A percentile compares a stretch with the other conserved stretches of the same genome.
Evolutionary conservation across 495 filamentous ascomycete genomes (phyloP).

Genomic region (Xylaria curta): DNA sequence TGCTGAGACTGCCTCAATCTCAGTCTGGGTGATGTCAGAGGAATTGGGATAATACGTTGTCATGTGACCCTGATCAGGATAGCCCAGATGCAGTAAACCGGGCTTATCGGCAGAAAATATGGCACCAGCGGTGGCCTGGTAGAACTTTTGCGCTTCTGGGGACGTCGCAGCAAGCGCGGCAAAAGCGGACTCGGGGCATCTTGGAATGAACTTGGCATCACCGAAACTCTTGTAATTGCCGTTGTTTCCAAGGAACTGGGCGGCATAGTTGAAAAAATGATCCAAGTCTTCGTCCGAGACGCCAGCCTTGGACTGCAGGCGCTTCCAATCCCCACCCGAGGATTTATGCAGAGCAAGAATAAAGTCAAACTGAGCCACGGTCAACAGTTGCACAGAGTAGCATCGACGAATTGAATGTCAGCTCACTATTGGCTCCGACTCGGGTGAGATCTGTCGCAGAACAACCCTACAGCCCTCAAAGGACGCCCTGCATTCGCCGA

Average conservation of each 20-base stretch:
- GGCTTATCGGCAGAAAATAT: conserved; percentile 75
- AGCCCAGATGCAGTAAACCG: conserved; percentile 82
- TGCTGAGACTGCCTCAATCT: conserved; percentile 74
- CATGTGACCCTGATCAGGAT: conserved; percentile 80
- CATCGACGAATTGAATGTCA: neutral
- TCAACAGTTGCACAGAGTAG: conserved; percentile 25
- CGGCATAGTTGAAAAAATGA: conserved; percentile 84
- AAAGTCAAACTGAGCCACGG: conserved; percentile 68
- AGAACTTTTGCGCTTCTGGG: conserved; percentile 64
- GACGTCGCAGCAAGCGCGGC: conserved; percentile 72
- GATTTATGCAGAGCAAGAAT: conserved; percentile 78
- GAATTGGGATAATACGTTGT: conserved; percentile 94
- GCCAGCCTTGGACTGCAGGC: conserved; percentile 70
- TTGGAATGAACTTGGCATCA: conserved; percentile 91
- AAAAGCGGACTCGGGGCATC: conserved; percentile 70
- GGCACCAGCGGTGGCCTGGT: conserved; percentile 70
- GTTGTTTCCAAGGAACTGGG: conserved; percentile 86
- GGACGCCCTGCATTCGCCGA: conserved; percentile 64
- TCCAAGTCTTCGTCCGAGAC: conserved; percentile 72
- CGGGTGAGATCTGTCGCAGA: conserved; percentile 86
- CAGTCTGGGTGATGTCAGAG: conserved; percentile 80
- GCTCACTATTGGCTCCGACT: conserved; percentile 78
- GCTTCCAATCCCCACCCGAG: conserved; percentile 80
- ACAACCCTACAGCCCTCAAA: conserved; percentile 86
- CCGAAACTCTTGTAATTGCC: conserved; percentile 98